Evolutionary conservation across 306 rosid genomes (phyloP), one percentile per base, ranked within the genome.

Genomic region (Casuarina glauca): DNA sequence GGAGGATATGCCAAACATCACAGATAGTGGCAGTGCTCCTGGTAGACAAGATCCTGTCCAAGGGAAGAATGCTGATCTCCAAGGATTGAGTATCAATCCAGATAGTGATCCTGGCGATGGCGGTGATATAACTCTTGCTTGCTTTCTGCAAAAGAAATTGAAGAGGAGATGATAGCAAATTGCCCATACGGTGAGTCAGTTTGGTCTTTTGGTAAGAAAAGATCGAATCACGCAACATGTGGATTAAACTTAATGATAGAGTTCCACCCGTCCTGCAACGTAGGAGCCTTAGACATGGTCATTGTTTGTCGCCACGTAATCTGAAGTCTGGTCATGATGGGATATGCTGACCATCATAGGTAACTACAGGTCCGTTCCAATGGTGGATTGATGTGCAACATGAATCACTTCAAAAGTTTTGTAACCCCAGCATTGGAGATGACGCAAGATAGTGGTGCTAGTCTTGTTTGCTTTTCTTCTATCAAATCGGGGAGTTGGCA

Each of bases 161-260:
- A 70, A 79, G 74, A 87, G 81, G 82, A 81, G 84, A 78, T 74
- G 26, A 67, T 58, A 70, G 74, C 57, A 8, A 72, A 81, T 63
- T 74, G 45, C 76, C 35, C 53, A 69, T 78, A 55, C 20, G 77
- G n/a, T 32, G 39, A 46, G 2, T 38, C 75, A 66, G 17, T 48
- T 35, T 42, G 10, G 38, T 73, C 61, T 70, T 60, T n/a, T 52
- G 61, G 41, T 55, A 68, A 20, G 70, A 76, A 69, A 43, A 83
- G 64, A 45, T 55, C 77, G 20, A 61, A 32, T 45, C 49, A 64
- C 77, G 54, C 16, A 45, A 66, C 64, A 71, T 70, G 36, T 53
- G 62, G 61, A 81, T 20, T 43, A 4, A 57, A 13, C 32, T 19
- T 54, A 9, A n/a, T 7, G 76, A 20, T 58, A 62, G 49, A 55